These are phyloP conservation scores for Mucor circinelloides DNA, from an alignment of 371 early-diverging fungal genomes.

Conservation along the genomic window DNA sequence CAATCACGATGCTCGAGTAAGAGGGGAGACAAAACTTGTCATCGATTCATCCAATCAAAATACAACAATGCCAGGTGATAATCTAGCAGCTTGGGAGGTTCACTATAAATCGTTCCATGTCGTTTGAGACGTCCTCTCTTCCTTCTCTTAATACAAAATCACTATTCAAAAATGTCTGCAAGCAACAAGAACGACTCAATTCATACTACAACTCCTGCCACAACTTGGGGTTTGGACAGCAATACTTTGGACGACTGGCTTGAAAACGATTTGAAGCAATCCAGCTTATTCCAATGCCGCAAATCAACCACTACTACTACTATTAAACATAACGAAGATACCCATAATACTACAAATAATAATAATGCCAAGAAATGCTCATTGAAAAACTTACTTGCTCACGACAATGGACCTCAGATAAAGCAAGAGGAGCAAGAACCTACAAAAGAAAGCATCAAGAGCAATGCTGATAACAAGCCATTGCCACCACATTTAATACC, in stretches of 20 bases:
- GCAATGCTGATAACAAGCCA: not conserved
- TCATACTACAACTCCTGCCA: not conserved
- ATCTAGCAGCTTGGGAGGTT: conserved; percentile 1
- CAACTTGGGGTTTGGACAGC: conserved; percentile 17
- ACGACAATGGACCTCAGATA: not conserved
- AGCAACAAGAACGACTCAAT: not conserved
- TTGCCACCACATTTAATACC: conserved; percentile 7
- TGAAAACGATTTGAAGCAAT: conserved; percentile 34
- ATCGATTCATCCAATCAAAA: conserved; percentile 31
- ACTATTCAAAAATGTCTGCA: not conserved
- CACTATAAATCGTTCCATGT: not conserved
- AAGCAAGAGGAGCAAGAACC: not conserved
- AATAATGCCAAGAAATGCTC: not conserved
- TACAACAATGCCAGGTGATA: conserved; percentile 21
- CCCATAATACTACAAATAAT: conserved; percentile 1
- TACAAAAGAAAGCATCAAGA: not conserved
- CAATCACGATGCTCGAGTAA: conserved; percentile 20
- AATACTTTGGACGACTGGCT: conserved; percentile 38
- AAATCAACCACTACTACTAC: conserved; percentile 58
- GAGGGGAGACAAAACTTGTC: conserved; percentile 36
- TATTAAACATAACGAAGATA: conserved; percentile 48
- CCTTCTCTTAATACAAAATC: not conserved
- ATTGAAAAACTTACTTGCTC: not conserved
- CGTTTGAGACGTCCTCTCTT: not conserved
- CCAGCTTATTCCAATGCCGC: conserved; percentile 20